These are phyloP conservation scores for Mortierella sp. DNA, from an alignment of 371 early-diverging fungal species.

Conservation along the genomic window DNA sequence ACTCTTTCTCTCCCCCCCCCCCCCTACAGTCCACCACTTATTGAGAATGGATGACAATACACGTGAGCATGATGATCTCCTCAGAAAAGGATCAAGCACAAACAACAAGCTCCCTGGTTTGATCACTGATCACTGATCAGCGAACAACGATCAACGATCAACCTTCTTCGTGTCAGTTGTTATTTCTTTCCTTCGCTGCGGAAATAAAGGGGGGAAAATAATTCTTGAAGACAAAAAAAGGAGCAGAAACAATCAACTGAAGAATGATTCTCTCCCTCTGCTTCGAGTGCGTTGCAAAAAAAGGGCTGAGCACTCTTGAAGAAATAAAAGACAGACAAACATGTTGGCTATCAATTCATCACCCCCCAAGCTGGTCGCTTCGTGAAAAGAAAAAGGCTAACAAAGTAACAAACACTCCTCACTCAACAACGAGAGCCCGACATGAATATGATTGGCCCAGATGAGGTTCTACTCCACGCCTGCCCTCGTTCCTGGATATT, in stretches of 20 bases:
- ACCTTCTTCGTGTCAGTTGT: background rate
- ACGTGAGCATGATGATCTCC: background rate
- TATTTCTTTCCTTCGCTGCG: background rate
- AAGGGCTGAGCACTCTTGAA: background rate
- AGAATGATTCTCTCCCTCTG: background rate
- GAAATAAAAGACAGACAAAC: too few species aligned
- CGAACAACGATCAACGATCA: background rate
- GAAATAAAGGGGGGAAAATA: background rate
- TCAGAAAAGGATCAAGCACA: background rate
- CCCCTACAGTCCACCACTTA: too few species aligned
- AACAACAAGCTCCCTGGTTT: background rate
- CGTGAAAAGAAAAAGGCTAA: background rate
- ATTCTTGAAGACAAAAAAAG: background rate
- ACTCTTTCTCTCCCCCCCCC: too few species aligned
- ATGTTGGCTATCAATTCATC: background rate
- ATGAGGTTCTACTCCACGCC: too few species aligned
- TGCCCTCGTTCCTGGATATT: background rate
- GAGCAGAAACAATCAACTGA: background rate
- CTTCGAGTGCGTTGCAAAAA: background rate
- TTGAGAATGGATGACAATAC: too few species aligned
- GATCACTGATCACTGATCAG: background rate
- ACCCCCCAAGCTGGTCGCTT: background rate
- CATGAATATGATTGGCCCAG: background rate
- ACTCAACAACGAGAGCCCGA: background rate
- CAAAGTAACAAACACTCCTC: background rate